Conservation (phyloP, 2,329 filamentous ascomycete species). For the Triangularia verruculosa region DNA sequence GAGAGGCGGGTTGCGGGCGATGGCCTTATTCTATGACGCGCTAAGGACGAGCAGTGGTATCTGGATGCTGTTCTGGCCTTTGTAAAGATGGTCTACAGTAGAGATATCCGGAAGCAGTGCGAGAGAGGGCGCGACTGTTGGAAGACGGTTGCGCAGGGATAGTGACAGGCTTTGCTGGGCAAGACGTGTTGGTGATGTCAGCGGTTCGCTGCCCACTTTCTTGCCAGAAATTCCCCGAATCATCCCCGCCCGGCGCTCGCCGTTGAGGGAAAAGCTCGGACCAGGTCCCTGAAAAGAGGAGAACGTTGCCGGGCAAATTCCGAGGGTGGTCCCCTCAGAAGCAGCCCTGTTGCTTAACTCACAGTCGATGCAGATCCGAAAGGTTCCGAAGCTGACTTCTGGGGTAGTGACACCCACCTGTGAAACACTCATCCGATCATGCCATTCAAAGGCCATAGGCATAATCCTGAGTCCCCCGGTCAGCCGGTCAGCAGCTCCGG, state of each 20-base stretch:
- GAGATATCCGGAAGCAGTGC: not conserved
- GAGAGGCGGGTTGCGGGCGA: not conserved
- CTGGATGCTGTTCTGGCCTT: not conserved
- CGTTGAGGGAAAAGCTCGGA: not conserved
- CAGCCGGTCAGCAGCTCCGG: not conserved
- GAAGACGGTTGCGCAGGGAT: not conserved
- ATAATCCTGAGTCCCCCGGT: not conserved
- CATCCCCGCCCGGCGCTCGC: slow-evolving; percentile 18
- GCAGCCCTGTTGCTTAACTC: slow-evolving; percentile 8
- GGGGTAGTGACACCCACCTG: not conserved
- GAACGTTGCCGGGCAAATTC: slow-evolving; percentile 14
- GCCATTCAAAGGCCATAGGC: not conserved
- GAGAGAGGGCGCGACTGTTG: not conserved
- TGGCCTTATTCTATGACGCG: slow-evolving; percentile 1
- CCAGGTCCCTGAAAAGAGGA: slow-evolving; percentile 6
- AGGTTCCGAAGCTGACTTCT: slow-evolving; percentile 2
- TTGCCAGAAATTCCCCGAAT: slow-evolving; percentile 15
- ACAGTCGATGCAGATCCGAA: slow-evolving; percentile 1
- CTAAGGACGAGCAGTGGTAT: not conserved
- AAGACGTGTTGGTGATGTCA: slow-evolving; percentile 19
- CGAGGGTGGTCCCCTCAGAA: slow-evolving; percentile 9
- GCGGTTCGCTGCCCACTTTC: not conserved
- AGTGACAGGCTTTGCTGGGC: not conserved
- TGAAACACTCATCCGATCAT: not conserved
- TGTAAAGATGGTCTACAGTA: not conserved